Conservation (phyloP, 345 rosid genomes). For the Brassica juncea region DNA sequence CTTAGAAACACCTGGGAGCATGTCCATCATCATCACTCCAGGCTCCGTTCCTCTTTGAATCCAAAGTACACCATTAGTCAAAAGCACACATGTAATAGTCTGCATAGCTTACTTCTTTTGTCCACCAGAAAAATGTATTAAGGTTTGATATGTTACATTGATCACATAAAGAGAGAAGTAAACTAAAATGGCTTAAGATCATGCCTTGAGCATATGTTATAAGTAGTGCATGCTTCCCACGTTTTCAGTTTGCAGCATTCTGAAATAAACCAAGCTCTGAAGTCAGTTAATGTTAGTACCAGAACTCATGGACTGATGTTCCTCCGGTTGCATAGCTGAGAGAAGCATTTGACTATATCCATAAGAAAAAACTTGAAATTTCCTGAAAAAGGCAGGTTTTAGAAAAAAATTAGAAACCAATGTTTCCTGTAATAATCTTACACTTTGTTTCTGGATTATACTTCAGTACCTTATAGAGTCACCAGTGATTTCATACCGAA, state of each 20-base stretch:
- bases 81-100: too few relatives aligned
- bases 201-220: constrained; percentile 88
- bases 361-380: constrained; percentile 61
- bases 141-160: constrained; percentile 13
- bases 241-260: constrained; percentile 55
- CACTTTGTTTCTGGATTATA: neutral
- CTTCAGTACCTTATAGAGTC: constrained; percentile 69
- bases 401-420: constrained; percentile 22
- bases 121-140: constrained; percentile 51
- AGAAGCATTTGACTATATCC: constrained; percentile 76
- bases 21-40: constrained; percentile 83
- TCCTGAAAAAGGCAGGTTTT: constrained; percentile 49
- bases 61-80: constrained; percentile 62
- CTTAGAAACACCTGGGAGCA: constrained; percentile 93
- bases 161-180: neutral
- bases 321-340: constrained; percentile 93
- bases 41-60: constrained; percentile 89
- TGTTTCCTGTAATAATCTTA: neutral
- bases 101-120: constrained; percentile 29
- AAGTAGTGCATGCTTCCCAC: constrained; percentile 92
- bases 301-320: constrained; percentile 75
- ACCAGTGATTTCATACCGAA: constrained; percentile 87
- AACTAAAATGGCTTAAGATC: neutral
- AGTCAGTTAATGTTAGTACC: constrained; percentile 47
- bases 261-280: constrained; percentile 1